These are phyloP conservation scores for Crithidia expoeki DNA, from an alignment of 208 protist species.

Conservation along the genomic window DNA sequence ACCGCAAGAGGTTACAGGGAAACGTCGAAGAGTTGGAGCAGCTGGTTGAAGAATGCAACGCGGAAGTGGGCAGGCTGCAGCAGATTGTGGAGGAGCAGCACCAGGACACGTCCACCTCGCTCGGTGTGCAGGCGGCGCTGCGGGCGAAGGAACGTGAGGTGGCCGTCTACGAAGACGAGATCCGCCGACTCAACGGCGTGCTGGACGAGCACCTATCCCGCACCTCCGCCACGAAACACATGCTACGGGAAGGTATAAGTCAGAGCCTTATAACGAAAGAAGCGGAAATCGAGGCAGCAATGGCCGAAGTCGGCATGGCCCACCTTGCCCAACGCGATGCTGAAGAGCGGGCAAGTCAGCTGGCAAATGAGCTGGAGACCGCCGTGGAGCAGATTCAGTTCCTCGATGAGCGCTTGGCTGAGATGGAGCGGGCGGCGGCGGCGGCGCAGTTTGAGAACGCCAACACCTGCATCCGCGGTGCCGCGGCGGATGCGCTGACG, in stretches of 20 bases:
- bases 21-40: slow-evolving; percentile 66
- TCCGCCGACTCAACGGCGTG: slow-evolving; percentile 61
- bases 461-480: slow-evolving; percentile 8
- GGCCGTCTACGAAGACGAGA: slow-evolving; percentile 78
- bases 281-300: slow-evolving; percentile 48
- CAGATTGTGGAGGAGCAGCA: slow-evolving; percentile 53
- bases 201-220: slow-evolving; percentile 59
- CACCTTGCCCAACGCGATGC: slow-evolving; percentile 69
- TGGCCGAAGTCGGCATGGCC: slow-evolving; percentile 68
- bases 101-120: slow-evolving; percentile 25
- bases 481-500: neutral
- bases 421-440: slow-evolving; percentile 63
- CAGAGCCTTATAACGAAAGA: slow-evolving; percentile 36
- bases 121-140: slow-evolving; percentile 44
- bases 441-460: slow-evolving; percentile 42
- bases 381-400: slow-evolving; percentile 78
- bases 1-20: slow-evolving; percentile 64
- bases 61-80: slow-evolving; percentile 68
- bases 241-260: slow-evolving; percentile 21
- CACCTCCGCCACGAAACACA: slow-evolving; percentile 19
- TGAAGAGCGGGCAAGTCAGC: slow-evolving; percentile 58
- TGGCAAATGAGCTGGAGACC: slow-evolving; percentile 62
- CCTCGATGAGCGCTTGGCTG: slow-evolving; percentile 73
- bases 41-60: slow-evolving; percentile 62
- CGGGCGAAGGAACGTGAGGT: slow-evolving; percentile 82